Conservation (phyloP, 495 filamentous ascomycete genomes). For the Parachaetomium inaequale region DNA sequence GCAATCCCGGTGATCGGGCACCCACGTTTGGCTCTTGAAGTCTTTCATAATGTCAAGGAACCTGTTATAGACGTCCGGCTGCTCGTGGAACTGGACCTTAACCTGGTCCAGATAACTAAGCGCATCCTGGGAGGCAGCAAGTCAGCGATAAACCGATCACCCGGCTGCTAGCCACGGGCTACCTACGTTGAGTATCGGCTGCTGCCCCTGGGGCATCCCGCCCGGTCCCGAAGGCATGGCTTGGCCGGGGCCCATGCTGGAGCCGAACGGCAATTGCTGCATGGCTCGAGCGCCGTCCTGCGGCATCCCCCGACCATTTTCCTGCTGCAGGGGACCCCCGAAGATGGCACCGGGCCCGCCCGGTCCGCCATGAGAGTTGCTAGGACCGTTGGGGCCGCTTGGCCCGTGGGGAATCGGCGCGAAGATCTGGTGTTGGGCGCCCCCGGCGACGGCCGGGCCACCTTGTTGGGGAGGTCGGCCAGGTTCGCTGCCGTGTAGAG, state of each 20-base stretch:
- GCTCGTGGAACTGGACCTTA: constrained; percentile 95
- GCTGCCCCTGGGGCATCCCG: constrained; percentile 76
- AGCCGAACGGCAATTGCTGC: constrained; percentile 47
- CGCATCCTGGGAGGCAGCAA: constrained; percentile 64
- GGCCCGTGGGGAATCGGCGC: constrained; percentile 50
- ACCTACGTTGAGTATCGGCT: constrained; percentile 89
- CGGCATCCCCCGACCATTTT: constrained; percentile 43
- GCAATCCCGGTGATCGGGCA: constrained; percentile 10
- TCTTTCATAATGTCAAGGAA: constrained; percentile 99
- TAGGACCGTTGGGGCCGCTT: constrained; percentile 39
- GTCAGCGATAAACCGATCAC: constrained; percentile 13
- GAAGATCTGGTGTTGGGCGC: constrained; percentile 58
- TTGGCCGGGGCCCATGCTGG: constrained; percentile 31
- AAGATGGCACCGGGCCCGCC: constrained; percentile 40
- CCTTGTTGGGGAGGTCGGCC: constrained; percentile 59
- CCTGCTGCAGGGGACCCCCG: constrained; percentile 50
- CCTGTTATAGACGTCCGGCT: constrained; percentile 96
- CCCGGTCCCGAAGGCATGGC: constrained; percentile 33
- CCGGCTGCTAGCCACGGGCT: not conserved
- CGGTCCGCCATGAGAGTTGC: constrained; percentile 29
- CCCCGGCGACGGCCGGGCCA: constrained; percentile 59
- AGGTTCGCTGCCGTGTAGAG: constrained; percentile 57
- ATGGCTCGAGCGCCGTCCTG: constrained; percentile 34
- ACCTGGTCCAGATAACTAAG: constrained; percentile 98
- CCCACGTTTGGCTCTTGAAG: constrained; percentile 96